A percentile compares a stretch with the other conserved stretches of the same genome.
Conservation (phyloP, 2,329 filamentous ascomycete species). For the Xylariaceae sp. region DNA sequence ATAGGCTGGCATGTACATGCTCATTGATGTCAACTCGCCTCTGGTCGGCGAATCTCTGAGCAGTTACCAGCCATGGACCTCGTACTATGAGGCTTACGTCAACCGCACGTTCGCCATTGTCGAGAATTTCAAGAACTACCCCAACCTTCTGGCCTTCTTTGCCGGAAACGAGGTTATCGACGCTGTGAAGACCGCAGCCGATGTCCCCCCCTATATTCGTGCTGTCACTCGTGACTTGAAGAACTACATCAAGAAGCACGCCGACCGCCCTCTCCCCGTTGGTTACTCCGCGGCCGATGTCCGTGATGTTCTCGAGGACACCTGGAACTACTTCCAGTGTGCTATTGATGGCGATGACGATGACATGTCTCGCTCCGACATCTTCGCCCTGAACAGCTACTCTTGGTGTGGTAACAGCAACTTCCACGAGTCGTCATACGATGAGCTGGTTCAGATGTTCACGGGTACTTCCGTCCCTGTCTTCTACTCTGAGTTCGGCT, state of each 20-base stretch:
- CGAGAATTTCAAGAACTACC: conserved; percentile 62
- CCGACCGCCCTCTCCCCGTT: conserved; percentile 64
- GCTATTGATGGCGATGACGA: conserved; percentile 46
- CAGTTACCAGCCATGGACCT: conserved; percentile 51
- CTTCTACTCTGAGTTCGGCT: conserved; percentile 79
- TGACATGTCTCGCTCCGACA: conserved; percentile 61
- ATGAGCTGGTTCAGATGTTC: conserved; percentile 61
- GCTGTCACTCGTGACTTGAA: conserved; percentile 76
- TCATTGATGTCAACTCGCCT: conserved; percentile 64
- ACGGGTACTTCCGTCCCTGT: conserved; percentile 61
- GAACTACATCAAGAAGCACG: conserved; percentile 70
- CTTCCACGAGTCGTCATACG: conserved; percentile 58
- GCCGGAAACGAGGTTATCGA: conserved; percentile 76
- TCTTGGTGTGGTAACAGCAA: conserved; percentile 65
- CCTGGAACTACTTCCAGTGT: conserved; percentile 72
- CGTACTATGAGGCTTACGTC: conserved; percentile 55
- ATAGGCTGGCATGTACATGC: conserved; percentile 59
- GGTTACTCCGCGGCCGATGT: conserved; percentile 81
- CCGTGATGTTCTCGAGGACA: conserved; percentile 65
- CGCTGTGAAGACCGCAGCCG: conserved; percentile 52
- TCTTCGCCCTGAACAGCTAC: conserved; percentile 75
- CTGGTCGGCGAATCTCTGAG: conserved; percentile 53
- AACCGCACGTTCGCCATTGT: conserved; percentile 63
- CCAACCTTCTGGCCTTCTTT: conserved; percentile 68
- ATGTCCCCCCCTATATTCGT: conserved; percentile 64